Evolutionary conservation across 1,139 yeast species (phyloP).

Genomic region (Komagataea norvegica): DNA sequence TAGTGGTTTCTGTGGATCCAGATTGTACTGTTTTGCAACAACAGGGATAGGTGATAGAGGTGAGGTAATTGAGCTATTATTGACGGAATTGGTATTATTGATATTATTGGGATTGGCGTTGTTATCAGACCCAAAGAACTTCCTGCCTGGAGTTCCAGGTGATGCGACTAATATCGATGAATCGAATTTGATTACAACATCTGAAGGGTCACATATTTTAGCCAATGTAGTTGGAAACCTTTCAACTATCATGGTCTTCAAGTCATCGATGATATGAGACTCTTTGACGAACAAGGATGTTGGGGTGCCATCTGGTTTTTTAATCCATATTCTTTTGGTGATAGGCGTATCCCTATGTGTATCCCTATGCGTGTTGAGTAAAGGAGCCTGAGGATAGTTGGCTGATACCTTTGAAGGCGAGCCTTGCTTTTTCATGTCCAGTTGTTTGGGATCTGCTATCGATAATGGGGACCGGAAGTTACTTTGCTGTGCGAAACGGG

Average conservation of each 20-base stretch:
- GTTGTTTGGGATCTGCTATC: no score
- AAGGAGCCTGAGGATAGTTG: background rate
- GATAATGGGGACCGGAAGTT: no score
- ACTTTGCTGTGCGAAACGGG: no score
- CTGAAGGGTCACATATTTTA: slow-evolving; percentile 63
- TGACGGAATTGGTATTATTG: slow-evolving; percentile 1
- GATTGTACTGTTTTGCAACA: slow-evolving; percentile 18
- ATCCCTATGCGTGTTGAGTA: background rate
- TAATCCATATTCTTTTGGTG: slow-evolving; percentile 57
- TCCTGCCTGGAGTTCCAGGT: slow-evolving; percentile 7
- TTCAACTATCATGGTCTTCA: slow-evolving; percentile 53
- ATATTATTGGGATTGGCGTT: slow-evolving; percentile 9
- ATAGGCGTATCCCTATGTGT: background rate
- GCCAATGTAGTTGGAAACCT: slow-evolving; percentile 72
- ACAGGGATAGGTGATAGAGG: slow-evolving; percentile 32
- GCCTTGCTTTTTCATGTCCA: no score
- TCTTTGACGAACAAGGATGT: slow-evolving; percentile 59
- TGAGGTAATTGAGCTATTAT: slow-evolving; percentile 13
- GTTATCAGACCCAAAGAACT: slow-evolving; percentile 11
- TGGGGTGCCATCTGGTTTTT: slow-evolving; percentile 51
- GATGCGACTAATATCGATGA: slow-evolving; percentile 8
- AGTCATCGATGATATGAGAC: slow-evolving; percentile 64
- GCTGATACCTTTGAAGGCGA: no score
- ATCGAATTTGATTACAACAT: slow-evolving; percentile 45
- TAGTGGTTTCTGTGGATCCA: slow-evolving; percentile 18